Percentiles rank a stretch among this genome's conserved stretches.
phyloP scores from a whole-genome alignment of 2,329 filamentous ascomycete genomes.

The Aspergillus sp. region DNA sequence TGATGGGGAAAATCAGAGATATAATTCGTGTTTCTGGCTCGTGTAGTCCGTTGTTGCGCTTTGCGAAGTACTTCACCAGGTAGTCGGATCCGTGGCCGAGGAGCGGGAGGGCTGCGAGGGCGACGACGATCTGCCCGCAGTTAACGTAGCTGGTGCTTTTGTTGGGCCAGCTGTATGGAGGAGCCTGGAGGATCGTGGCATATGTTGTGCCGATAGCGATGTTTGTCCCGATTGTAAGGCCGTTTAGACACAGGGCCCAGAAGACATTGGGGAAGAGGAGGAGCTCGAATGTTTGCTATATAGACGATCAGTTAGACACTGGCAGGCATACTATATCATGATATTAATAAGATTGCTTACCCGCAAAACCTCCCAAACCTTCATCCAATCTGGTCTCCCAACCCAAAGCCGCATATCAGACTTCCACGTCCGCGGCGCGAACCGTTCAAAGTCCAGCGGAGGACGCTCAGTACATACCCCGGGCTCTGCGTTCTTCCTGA shows the following conservation, averaged over 20 bases:
- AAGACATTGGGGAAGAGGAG: constrained; percentile 45
- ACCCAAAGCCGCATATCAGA: constrained; percentile 43
- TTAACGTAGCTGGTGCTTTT: constrained; percentile 39
- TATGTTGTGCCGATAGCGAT: constrained; percentile 47
- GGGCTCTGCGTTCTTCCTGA: background rate
- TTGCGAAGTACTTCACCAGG: constrained; percentile 36
- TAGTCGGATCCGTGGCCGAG: constrained; percentile 42
- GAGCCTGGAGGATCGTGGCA: constrained; percentile 33
- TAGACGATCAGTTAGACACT: background rate
- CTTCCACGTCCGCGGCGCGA: constrained; percentile 35
- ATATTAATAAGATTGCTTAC: constrained; percentile 5
- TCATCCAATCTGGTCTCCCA: constrained; percentile 40
- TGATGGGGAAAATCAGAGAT: constrained; percentile 35
- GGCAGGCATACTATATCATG: too few species aligned
- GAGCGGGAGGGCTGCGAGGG: constrained; percentile 40
- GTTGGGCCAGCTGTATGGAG: constrained; percentile 41
- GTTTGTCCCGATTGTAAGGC: constrained; percentile 42
- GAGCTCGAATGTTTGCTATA: constrained; percentile 32
- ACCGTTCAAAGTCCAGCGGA: constrained; percentile 38
- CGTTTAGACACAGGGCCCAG: constrained; percentile 44
- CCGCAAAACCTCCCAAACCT: constrained; percentile 22
- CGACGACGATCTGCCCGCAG: constrained; percentile 41
- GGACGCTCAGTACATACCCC: constrained; percentile 21
- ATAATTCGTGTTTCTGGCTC: constrained; percentile 43
- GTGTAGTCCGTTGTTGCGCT: constrained; percentile 40